phyloP scores from a whole-genome alignment of 768 basidiomycete species.

The Ramaria rubella region DNA sequence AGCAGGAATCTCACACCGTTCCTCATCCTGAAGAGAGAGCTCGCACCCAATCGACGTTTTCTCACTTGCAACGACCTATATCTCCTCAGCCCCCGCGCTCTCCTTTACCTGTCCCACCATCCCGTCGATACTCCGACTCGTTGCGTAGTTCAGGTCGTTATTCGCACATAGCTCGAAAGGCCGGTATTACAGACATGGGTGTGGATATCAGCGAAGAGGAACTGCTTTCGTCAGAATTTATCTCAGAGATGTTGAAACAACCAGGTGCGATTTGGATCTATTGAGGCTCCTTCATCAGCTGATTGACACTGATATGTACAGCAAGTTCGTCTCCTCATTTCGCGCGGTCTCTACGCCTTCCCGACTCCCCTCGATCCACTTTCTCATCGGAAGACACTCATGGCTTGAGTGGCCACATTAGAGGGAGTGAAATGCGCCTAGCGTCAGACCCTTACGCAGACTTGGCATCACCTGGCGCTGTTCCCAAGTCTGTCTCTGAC shows the following conservation, averaged over 20 bases:
- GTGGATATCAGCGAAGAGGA: slow-evolving; percentile 52
- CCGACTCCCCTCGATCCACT: neutral
- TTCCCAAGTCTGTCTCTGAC: neutral
- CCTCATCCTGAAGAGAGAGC: neutral
- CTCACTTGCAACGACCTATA: slow-evolving; percentile 36
- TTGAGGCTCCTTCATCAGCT: neutral
- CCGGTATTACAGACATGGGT: slow-evolving; percentile 51
- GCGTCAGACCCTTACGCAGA: neutral
- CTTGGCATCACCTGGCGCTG: neutral
- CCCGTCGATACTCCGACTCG: slow-evolving; percentile 2
- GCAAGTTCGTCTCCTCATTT: neutral
- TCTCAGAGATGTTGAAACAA: slow-evolving; percentile 31
- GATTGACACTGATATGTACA: neutral
- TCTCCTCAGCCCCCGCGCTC: slow-evolving; percentile 24
- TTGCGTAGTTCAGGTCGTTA: slow-evolving; percentile 14
- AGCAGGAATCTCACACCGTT: neutral
- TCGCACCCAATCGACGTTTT: slow-evolving; percentile 29
- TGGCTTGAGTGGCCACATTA: neutral
- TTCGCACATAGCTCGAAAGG: slow-evolving; percentile 53
- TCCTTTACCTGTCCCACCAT: slow-evolving; percentile 14
- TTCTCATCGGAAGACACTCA: neutral
- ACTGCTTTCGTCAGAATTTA: slow-evolving; percentile 54
- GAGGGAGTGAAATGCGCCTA: neutral
- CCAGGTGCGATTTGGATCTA: neutral
- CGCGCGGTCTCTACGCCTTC: neutral